phyloP scores from a whole-genome alignment of 768 basidiomycete species.

The Chalciporus piperatus region DNA sequence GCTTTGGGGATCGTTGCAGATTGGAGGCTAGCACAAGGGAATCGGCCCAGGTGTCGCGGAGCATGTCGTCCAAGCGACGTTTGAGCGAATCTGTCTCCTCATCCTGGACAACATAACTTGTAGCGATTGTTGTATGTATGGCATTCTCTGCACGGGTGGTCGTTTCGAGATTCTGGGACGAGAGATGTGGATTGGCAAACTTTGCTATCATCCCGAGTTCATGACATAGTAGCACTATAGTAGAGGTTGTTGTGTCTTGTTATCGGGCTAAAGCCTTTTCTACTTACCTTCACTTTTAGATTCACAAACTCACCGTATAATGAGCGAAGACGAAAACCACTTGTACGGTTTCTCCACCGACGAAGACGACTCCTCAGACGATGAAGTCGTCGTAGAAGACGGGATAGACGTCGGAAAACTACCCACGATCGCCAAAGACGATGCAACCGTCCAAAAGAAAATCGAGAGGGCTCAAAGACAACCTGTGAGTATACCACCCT shows the following conservation, averaged over 20 bases:
- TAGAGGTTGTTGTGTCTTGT: conserved; percentile 24
- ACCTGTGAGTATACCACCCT: conserved; percentile 47
- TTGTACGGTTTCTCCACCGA: conserved; percentile 77
- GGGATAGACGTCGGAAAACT: conserved; percentile 70
- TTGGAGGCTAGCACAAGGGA: conserved; percentile 1
- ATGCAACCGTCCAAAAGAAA: conserved; percentile 68
- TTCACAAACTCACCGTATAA: background rate
- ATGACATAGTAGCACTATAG: too few relatives aligned
- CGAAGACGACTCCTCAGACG: conserved; percentile 75
- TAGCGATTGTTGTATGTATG: conserved; percentile 3
- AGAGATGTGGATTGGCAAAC: conserved; percentile 47
- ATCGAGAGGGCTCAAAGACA: conserved; percentile 60
- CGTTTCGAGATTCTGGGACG: conserved; percentile 29
- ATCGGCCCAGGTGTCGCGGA: conserved; percentile 21
- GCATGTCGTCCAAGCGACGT: conserved; percentile 21
- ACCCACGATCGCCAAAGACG: conserved; percentile 88
- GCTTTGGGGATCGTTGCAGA: conserved; percentile 1
- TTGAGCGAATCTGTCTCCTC: conserved; percentile 12
- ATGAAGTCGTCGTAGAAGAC: conserved; percentile 58
- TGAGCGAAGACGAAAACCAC: conserved; percentile 40
- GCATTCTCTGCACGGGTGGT: conserved; percentile 38
- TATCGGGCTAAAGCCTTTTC: background rate
- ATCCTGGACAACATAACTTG: conserved; percentile 4
- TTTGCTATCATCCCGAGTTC: conserved; percentile 33
- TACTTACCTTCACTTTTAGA: background rate